These are phyloP conservation scores for Ampelomyces quisqualis DNA, from an alignment of 2,329 filamentous ascomycete genomes.

Conservation along the genomic window DNA sequence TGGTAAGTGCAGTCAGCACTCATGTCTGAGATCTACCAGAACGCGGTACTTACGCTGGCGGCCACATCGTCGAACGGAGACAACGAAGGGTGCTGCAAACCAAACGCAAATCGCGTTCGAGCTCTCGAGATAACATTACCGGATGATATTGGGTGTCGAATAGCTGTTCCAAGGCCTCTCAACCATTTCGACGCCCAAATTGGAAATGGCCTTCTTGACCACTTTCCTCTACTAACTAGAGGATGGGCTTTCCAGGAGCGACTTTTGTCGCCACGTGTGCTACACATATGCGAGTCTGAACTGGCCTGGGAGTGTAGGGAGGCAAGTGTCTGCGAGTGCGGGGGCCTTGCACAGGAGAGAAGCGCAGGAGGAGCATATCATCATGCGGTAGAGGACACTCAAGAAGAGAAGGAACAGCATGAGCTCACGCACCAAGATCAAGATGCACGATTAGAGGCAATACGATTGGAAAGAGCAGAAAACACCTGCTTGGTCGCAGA, in stretches of 20 bases:
- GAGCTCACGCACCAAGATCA: neutral
- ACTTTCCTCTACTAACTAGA: slow-evolving; percentile 11
- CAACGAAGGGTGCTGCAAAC: slow-evolving; percentile 4
- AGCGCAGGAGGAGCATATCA: slow-evolving; percentile 8
- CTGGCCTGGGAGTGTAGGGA: slow-evolving; percentile 23
- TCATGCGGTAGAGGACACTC: slow-evolving; percentile 5
- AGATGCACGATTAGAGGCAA: neutral
- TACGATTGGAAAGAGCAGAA: neutral
- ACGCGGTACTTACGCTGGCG: slow-evolving; percentile 10
- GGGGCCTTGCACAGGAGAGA: slow-evolving; percentile 5
- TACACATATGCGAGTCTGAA: slow-evolving; percentile 18
- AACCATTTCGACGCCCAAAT: slow-evolving; percentile 6
- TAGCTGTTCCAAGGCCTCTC: slow-evolving; percentile 9
- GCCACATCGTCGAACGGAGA: slow-evolving; percentile 7
- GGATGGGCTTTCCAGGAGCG: slow-evolving; percentile 21
- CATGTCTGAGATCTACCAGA: slow-evolving; percentile 15
- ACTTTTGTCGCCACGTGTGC: slow-evolving; percentile 14
- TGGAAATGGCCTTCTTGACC: neutral
- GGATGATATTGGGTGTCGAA: slow-evolving; percentile 5
- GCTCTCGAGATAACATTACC: slow-evolving; percentile 3
- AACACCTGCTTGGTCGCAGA: neutral
- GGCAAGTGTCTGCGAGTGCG: slow-evolving; percentile 16
- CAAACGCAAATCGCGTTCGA: neutral
- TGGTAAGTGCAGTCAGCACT: slow-evolving; percentile 10
- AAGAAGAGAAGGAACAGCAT: slow-evolving; percentile 6